Evolutionary conservation across 2,329 filamentous ascomycete genomes (phyloP), one percentile per base, ranked within the genome.

Genomic region (Epicoccum nigrum): DNA sequence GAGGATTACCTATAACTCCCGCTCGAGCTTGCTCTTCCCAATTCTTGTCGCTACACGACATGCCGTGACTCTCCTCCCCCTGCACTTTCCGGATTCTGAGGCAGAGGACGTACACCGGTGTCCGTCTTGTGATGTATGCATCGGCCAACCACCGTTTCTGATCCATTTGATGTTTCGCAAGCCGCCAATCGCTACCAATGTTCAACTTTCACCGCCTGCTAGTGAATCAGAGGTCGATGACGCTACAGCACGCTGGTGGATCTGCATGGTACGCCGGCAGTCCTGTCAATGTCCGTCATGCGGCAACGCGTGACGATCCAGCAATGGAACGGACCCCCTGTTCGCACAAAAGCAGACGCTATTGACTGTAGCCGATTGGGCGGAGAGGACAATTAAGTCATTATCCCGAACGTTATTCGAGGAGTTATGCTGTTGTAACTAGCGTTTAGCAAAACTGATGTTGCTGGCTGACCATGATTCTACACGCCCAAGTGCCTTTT

Each of bases 221-320:
- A 50, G 46, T 43, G 46, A 33, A 33, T 42, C 46, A 28, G 16
- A 19, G 15, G 33, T 50, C 40, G 16, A 38, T 31, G 27, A 44
- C 46, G 40, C 46, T 50, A 50, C n/a, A n/a, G n/a, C 23, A 6
- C 7, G 15, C 16, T 9, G 39, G 21, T 12, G 31, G 45, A 42
- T 32, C 27, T 30, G 23, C 23, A 6, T 6, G 6, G 6, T 37
- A 43, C 48, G 38, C 49, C 33, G 38, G 33, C n/a, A 38, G 32
- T 43, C 15, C 49, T 52, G 44, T 52, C 49, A 51, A 35, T 39
- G 49, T 47, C 49, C 49, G 49, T 45, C 33, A 43, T 34, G 16
- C 33, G 38, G 43, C 32, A 52, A 17, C 33, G 32, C 39, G 43
- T 43, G 43, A 42, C 40, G 52, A 43, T 48, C 48, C 30, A 30